Evolutionary conservation across 176 grass and related monocot species (phyloP), one percentile per base, ranked within the genome.

Genomic region (Ensete glaucum): DNA sequence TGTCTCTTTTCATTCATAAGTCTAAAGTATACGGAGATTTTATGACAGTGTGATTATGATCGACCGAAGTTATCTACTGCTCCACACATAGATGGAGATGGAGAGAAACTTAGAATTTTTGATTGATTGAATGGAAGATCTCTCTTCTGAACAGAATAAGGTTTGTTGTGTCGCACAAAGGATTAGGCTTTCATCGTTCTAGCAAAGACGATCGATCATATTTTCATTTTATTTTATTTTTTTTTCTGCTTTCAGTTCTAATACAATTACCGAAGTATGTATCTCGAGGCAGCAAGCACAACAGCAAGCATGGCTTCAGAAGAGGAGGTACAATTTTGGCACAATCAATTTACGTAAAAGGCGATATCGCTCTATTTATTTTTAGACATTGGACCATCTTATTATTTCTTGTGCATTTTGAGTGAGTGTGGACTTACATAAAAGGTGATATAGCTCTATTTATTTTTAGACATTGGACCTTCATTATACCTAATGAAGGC

Each of bases 101-200:
- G 95, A 94, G 82, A 91, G 91, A 73, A 99, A 99, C 84, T 75
- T 99, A 81, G 95, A 99, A 77, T 99, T 99, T 80, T 76, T 99
- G 79, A 91, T 98, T 82, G 95, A 92, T 57, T 99, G 95, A 83
- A 99, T 99, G 95, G 95, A 99, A 82, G 95, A 93, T 81, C 88
- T 99, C 82, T 70, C 88, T 50, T 80, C 95, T 66, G 90, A 98
- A 76, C 94, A 98, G 79, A 98, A 91, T 80, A 98, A 98, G 90
- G 90, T 98, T 52, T 51, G 62, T 54, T 85, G 1, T 68, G 77
- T 1, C 21, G 10, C 34, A 15, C 17, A 4, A 70, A 11, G 2
- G 20, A 70, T 70, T 51, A 51, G 51, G 7, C 9, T 21, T 51
- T 21, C 15, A 52, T 52, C 65, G 1, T 60, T 60, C 17, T 24